Evolutionary conservation across 2,329 filamentous ascomycete species (phyloP), one percentile per base, ranked within the genome.

Genomic region (Emmonsiellopsis sp.): DNA sequence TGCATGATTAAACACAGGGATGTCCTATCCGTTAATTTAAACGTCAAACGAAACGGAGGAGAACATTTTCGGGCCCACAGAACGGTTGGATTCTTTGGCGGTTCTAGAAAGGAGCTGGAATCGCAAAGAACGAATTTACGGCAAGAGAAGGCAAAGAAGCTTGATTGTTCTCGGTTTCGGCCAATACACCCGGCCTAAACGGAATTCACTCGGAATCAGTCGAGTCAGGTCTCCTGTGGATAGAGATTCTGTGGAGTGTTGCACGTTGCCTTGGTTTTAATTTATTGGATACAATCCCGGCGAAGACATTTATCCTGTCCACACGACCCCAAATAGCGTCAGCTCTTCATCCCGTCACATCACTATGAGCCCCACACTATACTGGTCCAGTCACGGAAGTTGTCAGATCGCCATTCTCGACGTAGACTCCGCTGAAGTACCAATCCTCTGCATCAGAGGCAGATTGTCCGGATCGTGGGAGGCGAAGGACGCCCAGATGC

Each of bases 401-500:
- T 3, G 68, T 76, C 35, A 76, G 54, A 1, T 70, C 64, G 3
- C 80, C 82, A 46, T 72, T 76, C 75, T 89, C 85, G 48, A 88
- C 76, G 62, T 86, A 89, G 3, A 87, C 81, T 7, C 85, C 84
- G 3, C 80, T 84, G 70, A 86, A 88, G 66, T 81, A 87, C 73
- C 84, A 83, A 63, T 88, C 84, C 73, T 87, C 85, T 2, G 68
- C 67, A 38, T 66, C 71, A 3, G 63, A 65, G 40, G 81, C 78
- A 45, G 76, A 67, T 47, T 79, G 78, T 0, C 81, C 80, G 35
- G 72, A 70, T 15, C 79, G 74, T 10, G 83, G 80, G 53, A 88
- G 73, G 58, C 86, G 80, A 51, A 88, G 73, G 26, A 86, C 80
- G 54, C 85, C 85, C 46, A 89, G 68, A 69, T 89, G 85, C 83